Conservation (phyloP, 106 monocot genomes). For the Posidonia australis region DNA sequence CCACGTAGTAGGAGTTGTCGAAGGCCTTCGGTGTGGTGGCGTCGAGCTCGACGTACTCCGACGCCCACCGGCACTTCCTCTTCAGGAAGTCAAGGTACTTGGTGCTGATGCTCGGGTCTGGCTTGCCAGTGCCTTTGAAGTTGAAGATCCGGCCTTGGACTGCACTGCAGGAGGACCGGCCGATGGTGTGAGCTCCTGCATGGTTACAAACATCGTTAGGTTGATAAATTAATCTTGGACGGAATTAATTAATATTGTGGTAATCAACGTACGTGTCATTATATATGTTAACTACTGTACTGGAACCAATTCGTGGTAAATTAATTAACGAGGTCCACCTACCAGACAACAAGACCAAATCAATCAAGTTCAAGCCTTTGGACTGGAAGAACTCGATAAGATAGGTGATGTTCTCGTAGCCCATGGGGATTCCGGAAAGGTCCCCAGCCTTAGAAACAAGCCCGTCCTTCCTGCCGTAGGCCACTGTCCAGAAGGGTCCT, state of each 20-base stretch:
- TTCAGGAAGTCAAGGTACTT: conserved; percentile 48
- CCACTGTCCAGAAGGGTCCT: conserved; percentile 59
- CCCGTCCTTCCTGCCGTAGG: conserved; percentile 68
- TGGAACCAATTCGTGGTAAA: background rate
- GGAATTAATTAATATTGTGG: too few species aligned
- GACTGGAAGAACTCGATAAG: conserved; percentile 79
- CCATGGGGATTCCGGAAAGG: conserved; percentile 41
- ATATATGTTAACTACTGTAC: background rate
- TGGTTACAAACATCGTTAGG: background rate
- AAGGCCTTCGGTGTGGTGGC: conserved; percentile 46
- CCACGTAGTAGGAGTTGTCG: conserved; percentile 56
- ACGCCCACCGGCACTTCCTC: conserved; percentile 49
- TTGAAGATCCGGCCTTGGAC: conserved; percentile 53
- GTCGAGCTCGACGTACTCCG: conserved; percentile 53
- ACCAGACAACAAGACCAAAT: conserved; percentile 67
- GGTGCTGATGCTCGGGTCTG: conserved; percentile 46
- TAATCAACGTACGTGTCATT: too few species aligned
- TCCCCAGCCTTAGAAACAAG: conserved; percentile 27
- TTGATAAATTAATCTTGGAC: background rate
- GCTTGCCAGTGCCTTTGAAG: conserved; percentile 37
- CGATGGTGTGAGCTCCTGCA: conserved; percentile 77
- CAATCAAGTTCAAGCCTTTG: conserved; percentile 43
- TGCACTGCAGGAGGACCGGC: conserved; percentile 35
- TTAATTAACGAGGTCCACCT: background rate
- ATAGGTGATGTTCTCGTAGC: conserved; percentile 62